A percentile compares a stretch with the other conserved stretches of the same genome.
Evolutionary conservation across 495 filamentous ascomycete species (phyloP).

Genomic region (Lasiosphaeria ovina): DNA sequence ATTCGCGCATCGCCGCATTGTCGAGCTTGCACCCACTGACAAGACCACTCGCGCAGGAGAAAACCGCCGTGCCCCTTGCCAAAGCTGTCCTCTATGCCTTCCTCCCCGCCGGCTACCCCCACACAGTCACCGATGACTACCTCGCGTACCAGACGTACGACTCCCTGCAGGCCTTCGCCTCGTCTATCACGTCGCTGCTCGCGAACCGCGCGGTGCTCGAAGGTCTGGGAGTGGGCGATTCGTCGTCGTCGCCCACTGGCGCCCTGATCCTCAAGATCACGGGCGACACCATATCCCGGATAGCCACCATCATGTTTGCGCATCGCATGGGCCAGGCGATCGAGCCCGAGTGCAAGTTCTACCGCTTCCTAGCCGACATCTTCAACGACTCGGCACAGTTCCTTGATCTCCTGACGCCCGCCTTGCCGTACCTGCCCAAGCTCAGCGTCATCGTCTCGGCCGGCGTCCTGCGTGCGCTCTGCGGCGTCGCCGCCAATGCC

Average conservation of each 20-base stretch:
- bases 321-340: constrained; percentile 81
- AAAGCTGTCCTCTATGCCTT: constrained; percentile 66
- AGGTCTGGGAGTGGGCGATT: constrained; percentile 90
- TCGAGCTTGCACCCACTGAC: background rate
- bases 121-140: constrained; percentile 89
- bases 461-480: constrained; percentile 76
- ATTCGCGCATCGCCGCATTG: background rate
- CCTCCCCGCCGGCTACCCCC: constrained; percentile 88
- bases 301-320: constrained; percentile 91
- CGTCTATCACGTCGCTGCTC: constrained; percentile 85
- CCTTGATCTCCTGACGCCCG: constrained; percentile 82
- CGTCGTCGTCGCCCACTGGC: constrained; percentile 77
- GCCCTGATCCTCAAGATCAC: constrained; percentile 83
- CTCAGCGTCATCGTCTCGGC: constrained; percentile 70
- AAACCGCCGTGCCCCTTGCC: constrained; percentile 29
- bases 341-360: constrained; percentile 92
- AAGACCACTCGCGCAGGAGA: constrained; percentile 21
- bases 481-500: constrained; percentile 84
- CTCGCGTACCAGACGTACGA: constrained; percentile 69
- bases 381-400: constrained; percentile 92
- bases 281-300: constrained; percentile 77
- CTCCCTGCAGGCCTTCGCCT: constrained; percentile 93
- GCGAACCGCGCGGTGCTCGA: constrained; percentile 86
- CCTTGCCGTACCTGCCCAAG: constrained; percentile 64
- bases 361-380: constrained; percentile 84